Evolutionary conservation across 768 basidiomycete species (phyloP).

Genomic region (Boletus rubropictus): DNA sequence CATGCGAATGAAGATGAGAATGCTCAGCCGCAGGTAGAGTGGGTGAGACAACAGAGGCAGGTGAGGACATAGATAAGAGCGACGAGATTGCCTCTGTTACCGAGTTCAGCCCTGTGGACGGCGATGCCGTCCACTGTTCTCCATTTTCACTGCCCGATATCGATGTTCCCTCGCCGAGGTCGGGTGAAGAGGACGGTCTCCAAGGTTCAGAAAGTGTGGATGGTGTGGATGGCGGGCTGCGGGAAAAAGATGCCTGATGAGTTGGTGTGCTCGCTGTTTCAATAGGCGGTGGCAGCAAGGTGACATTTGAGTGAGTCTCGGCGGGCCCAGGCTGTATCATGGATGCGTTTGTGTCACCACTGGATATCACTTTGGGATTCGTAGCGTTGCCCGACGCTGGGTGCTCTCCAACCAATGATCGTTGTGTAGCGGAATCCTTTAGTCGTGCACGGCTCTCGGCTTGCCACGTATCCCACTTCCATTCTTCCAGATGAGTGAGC

Average conservation of each 20-base stretch:
- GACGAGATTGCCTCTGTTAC: slow-evolving; percentile 24
- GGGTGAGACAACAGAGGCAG: slow-evolving; percentile 1
- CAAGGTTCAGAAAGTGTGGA: not conserved
- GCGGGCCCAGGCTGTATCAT: not conserved
- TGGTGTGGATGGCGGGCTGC: not conserved
- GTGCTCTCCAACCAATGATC: slow-evolving; percentile 22
- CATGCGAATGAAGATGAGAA: not conserved
- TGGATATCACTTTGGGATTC: not conserved
- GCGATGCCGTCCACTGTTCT: not conserved
- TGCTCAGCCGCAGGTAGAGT: slow-evolving; percentile 1
- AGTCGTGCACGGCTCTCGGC: slow-evolving; percentile 53
- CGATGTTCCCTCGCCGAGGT: not conserved
- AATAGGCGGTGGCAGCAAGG: not conserved
- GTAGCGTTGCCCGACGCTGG: not conserved
- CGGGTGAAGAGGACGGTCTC: not conserved
- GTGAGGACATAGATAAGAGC: slow-evolving; percentile 7
- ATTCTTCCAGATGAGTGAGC: slow-evolving; percentile 92
- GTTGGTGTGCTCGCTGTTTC: not conserved
- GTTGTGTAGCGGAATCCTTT: slow-evolving; percentile 26
- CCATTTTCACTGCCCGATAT: not conserved
- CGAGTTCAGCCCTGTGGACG: slow-evolving; percentile 4
- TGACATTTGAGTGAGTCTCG: not conserved
- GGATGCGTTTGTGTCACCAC: slow-evolving; percentile 5
- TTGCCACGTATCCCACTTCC: slow-evolving; percentile 88
- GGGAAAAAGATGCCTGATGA: not conserved